A percentile compares a stretch with the other conserved stretches of the same genome.
phyloP scores from a whole-genome alignment of 805 yeast species.

The Ogataea zsoltii region DNA sequence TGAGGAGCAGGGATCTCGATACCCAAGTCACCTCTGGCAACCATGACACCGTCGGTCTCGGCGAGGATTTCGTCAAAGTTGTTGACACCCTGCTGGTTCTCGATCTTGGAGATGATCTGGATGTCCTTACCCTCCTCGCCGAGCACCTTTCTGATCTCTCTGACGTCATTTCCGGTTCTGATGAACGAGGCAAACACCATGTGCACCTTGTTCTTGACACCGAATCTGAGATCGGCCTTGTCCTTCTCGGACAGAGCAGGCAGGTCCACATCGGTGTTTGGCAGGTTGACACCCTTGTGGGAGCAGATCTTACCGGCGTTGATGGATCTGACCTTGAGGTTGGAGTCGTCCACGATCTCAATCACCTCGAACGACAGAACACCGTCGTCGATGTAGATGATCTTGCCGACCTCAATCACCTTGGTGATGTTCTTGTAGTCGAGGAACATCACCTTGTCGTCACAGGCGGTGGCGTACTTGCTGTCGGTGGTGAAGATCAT shows the following conservation, averaged over 20 bases:
- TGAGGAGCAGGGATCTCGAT: slow-evolving; percentile 99
- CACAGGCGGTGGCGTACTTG: slow-evolving; percentile 65
- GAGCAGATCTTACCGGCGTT: slow-evolving; percentile 95
- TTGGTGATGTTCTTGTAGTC: slow-evolving; percentile 97
- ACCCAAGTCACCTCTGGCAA: slow-evolving; percentile 99
- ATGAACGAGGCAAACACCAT: slow-evolving; percentile 98
- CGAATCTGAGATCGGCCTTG: slow-evolving; percentile 86
- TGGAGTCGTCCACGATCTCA: slow-evolving; percentile 75
- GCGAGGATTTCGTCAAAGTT: slow-evolving; percentile 94
- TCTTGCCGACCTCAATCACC: slow-evolving; percentile 84
- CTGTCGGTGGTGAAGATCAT: slow-evolving; percentile 94
- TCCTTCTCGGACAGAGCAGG: slow-evolving; percentile 98
- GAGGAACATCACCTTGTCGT: slow-evolving; percentile 80
- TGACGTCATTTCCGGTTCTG: slow-evolving; percentile 89
- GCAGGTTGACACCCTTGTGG: slow-evolving; percentile 99
- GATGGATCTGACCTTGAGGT: slow-evolving; percentile 83
- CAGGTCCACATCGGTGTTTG: slow-evolving; percentile 97
- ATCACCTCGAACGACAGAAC: slow-evolving; percentile 91
- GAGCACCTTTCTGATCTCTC: slow-evolving; percentile 86
- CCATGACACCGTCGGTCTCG: slow-evolving; percentile 99
- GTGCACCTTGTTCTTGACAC: slow-evolving; percentile 97
- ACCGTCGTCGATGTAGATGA: slow-evolving; percentile 97
- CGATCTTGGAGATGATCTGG: slow-evolving; percentile 96
- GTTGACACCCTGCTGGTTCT: slow-evolving; percentile 99
- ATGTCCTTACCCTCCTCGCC: slow-evolving; percentile 97